A percentile compares a stretch with the other conserved stretches of the same genome.
Conservation (phyloP, 1,284 basidiomycete genomes). For the Naganishia albida region DNA sequence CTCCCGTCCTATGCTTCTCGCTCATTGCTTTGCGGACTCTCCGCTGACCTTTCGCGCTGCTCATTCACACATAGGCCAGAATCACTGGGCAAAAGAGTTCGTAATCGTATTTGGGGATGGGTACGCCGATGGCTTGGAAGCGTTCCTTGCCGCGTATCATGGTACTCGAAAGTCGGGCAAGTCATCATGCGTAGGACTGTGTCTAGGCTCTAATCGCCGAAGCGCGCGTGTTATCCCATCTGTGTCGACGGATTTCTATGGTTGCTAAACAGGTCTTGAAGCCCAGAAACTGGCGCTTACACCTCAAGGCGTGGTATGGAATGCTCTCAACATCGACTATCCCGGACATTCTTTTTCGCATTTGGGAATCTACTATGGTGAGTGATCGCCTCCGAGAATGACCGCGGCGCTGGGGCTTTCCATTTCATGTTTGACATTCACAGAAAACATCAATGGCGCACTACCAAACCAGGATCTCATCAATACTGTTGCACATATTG, state of each 20-base stretch:
- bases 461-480: slow-evolving; percentile 94
- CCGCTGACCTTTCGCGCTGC: background rate
- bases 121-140: slow-evolving; percentile 86
- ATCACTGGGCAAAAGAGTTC: slow-evolving; percentile 91
- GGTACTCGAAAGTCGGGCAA: slow-evolving; percentile 67
- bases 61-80: slow-evolving; percentile 66
- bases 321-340: slow-evolving; percentile 90
- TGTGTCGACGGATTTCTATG: too few species aligned
- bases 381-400: slow-evolving; percentile 39
- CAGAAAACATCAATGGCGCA: slow-evolving; percentile 92
- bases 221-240: too few species aligned
- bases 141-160: slow-evolving; percentile 85
- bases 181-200: slow-evolving; percentile 32
- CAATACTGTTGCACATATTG: slow-evolving; percentile 76
- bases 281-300: slow-evolving; percentile 64
- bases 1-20: too few species aligned
- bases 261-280: slow-evolving; percentile 61
- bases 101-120: slow-evolving; percentile 82
- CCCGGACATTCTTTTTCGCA: slow-evolving; percentile 95
- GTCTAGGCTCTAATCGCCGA: background rate
- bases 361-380: slow-evolving; percentile 86
- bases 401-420: background rate
- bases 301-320: slow-evolving; percentile 86
- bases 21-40: too few species aligned
- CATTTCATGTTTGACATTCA: background rate